These are phyloP conservation scores for Aspergillus clavatus DNA, from an alignment of 2,329 filamentous ascomycete species.

Conservation along the genomic window DNA sequence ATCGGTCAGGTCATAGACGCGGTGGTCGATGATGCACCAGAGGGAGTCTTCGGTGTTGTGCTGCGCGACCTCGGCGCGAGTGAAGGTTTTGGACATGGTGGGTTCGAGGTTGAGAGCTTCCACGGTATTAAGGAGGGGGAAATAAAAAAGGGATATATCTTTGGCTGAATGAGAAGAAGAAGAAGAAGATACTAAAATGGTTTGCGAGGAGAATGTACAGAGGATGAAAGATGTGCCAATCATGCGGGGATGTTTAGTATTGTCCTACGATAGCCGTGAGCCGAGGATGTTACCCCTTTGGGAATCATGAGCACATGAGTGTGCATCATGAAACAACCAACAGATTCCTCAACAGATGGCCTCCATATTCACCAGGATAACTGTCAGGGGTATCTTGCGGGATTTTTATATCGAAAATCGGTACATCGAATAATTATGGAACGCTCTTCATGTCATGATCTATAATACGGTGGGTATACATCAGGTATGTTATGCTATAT, in stretches of 20 bases:
- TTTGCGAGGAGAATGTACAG: not conserved
- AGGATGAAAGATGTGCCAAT: constrained; percentile 9
- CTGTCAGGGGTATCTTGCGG: too few relatives aligned
- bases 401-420: not conserved
- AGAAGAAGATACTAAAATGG: not conserved
- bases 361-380: too few relatives aligned
- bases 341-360: too few relatives aligned
- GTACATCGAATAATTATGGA: not conserved
- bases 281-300: not conserved
- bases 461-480: not conserved
- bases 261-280: not conserved
- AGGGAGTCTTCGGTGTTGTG: constrained; percentile 71
- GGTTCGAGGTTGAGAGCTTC: not conserved
- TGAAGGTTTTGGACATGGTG: constrained; percentile 30
- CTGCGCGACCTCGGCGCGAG: constrained; percentile 61
- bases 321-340: too few relatives aligned
- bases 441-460: not conserved
- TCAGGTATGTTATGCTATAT: not conserved
- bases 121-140: too few relatives aligned
- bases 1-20: constrained; percentile 80
- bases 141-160: constrained; percentile 1
- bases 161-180: too few relatives aligned
- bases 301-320: not conserved
- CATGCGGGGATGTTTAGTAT: constrained; percentile 10
- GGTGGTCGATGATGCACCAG: constrained; percentile 82